Conservation (phyloP, 345 rosid species). For the Tarenaya hassleriana region DNA sequence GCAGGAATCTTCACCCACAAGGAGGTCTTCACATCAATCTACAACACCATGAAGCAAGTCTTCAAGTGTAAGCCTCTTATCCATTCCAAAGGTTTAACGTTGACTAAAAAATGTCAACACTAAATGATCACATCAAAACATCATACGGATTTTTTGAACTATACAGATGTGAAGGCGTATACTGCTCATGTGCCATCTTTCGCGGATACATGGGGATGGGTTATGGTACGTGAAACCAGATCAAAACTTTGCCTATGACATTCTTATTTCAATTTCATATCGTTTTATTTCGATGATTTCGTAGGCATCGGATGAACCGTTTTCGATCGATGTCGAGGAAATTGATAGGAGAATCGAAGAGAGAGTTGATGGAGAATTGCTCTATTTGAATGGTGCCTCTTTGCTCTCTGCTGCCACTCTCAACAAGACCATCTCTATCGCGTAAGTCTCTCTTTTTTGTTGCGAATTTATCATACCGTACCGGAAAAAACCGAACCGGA, state of each 20-base stretch:
- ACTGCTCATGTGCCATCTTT: conserved; percentile 95
- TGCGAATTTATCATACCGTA: too few species aligned
- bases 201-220: conserved; percentile 99
- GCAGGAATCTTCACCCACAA: conserved; percentile 94
- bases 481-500: too few species aligned
- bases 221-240: too few species aligned
- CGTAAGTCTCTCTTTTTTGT: conserved; percentile 43
- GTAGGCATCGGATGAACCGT: conserved; percentile 90
- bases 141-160: too few species aligned
- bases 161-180: conserved; percentile 78
- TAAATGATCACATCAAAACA: too few species aligned
- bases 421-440: conserved; percentile 65
- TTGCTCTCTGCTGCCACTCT: conserved; percentile 74
- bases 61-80: conserved; percentile 56
- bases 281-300: too few species aligned
- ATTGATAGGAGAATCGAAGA: conserved; percentile 65
- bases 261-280: too few species aligned
- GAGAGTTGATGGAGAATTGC: conserved; percentile 60
- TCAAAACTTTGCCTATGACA: too few species aligned
- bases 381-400: conserved; percentile 73
- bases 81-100: too few species aligned
- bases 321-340: conserved; percentile 47
- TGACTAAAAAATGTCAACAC: too few species aligned
- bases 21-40: conserved; percentile 86
- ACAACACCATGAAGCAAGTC: conserved; percentile 87